These are phyloP conservation scores for Erodium chrysanthum DNA, from an alignment of 441 rosid genomes.

Conservation along the genomic window DNA sequence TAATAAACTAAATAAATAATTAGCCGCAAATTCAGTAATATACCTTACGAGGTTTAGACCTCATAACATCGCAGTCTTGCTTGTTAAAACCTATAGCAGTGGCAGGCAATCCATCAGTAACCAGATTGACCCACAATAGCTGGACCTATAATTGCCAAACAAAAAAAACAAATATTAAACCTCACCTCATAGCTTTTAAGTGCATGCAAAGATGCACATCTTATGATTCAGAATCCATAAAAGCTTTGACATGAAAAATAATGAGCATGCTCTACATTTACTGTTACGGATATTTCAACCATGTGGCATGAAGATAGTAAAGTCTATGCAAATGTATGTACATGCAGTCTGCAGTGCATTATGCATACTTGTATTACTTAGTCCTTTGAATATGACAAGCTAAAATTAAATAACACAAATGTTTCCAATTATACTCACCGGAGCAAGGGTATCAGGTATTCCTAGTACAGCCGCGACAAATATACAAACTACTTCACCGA, in stretches of 20 bases:
- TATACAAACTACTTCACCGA: constrained; percentile 98
- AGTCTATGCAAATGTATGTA: neutral
- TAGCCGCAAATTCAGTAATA: constrained; percentile 3
- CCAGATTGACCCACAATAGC: constrained; percentile 96
- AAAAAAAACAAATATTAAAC: constrained; percentile 11
- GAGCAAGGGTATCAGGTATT: constrained; percentile 95
- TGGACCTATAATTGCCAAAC: constrained; percentile 56
- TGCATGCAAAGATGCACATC: neutral
- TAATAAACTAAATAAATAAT: neutral
- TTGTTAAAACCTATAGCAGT: constrained; percentile 97
- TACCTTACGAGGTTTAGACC: constrained; percentile 96
- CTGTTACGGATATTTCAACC: neutral
- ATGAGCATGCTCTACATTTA: neutral
- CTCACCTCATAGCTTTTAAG: constrained; percentile 1
- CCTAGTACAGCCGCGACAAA: constrained; percentile 99
- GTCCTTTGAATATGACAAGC: neutral
- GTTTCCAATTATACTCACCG: constrained; percentile 52
- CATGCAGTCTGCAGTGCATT: neutral
- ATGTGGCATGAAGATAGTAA: neutral
- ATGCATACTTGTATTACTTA: neutral
- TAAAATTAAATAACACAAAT: constrained; percentile 12
- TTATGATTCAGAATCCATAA: neutral
- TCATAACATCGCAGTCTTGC: constrained; percentile 97
- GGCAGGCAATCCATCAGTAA: constrained; percentile 98
- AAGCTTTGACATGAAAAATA: neutral